Percentiles rank a stretch among this genome's conserved stretches.
Conservation (phyloP, 2,329 filamentous ascomycete species). For the Onygenales sp. region DNA sequence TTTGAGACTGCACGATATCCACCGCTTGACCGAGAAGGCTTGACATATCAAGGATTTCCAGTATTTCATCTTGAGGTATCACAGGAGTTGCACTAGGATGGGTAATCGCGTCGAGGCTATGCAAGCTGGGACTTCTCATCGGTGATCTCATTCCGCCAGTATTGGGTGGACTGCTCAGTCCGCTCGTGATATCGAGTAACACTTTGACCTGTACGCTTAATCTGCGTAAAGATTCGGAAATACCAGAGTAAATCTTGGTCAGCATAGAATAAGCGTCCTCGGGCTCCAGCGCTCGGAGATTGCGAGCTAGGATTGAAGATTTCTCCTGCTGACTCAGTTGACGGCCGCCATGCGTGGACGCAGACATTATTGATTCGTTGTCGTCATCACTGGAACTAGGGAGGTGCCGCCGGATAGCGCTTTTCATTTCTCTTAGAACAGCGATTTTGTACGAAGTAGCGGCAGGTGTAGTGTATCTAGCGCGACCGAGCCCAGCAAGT, state of each 20-base stretch:
- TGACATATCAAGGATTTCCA: conserved; percentile 56
- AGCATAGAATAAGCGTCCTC: conserved; percentile 79
- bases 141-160: conserved; percentile 30
- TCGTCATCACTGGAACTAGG: conserved; percentile 94
- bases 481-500: conserved; percentile 69
- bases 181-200: conserved; percentile 82
- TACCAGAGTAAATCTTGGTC: conserved; percentile 70
- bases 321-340: conserved; percentile 76
- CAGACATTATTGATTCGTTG: conserved; percentile 77
- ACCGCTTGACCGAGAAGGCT: conserved; percentile 57
- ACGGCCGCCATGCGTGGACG: conserved; percentile 64
- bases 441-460: conserved; percentile 77
- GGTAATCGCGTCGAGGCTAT: conserved; percentile 34
- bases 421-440: conserved; percentile 75
- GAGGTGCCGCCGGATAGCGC: conserved; percentile 70
- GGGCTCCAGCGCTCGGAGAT: conserved; percentile 72
- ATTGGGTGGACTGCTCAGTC: conserved; percentile 6
- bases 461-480: conserved; percentile 69
- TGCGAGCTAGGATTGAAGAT: conserved; percentile 76
- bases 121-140: conserved; percentile 32
- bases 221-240: conserved; percentile 77
- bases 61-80: conserved; percentile 47
- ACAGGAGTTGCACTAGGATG: conserved; percentile 18
- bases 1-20: conserved; percentile 55
- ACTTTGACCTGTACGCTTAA: conserved; percentile 88